These are phyloP conservation scores for Fusarium mexicanum DNA, from an alignment of 2,329 filamentous ascomycete genomes.

Conservation along the genomic window DNA sequence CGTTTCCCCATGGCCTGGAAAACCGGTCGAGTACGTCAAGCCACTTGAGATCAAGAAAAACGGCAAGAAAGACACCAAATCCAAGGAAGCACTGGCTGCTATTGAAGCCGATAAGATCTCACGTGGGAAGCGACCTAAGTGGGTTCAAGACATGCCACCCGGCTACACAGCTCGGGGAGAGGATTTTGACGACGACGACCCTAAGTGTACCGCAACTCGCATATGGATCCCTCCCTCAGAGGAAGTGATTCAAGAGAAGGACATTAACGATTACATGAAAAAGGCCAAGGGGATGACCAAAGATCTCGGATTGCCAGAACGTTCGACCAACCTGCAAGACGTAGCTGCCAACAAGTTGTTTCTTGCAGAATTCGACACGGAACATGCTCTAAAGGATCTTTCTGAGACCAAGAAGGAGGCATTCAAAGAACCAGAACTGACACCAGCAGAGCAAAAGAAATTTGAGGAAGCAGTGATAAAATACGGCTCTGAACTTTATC, in stretches of 20 bases:
- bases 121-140: conserved; percentile 86
- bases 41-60: conserved; percentile 85
- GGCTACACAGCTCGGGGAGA: conserved; percentile 89
- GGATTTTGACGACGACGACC: conserved; percentile 76
- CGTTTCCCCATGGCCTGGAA: conserved; percentile 85
- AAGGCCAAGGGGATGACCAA: conserved; percentile 72
- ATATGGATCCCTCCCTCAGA: conserved; percentile 80
- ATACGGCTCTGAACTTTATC: conserved; percentile 88
- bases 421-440: conserved; percentile 87
- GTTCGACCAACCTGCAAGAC: conserved; percentile 88
- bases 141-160: conserved; percentile 89
- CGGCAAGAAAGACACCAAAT: conserved; percentile 80
- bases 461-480: conserved; percentile 93
- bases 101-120: conserved; percentile 84
- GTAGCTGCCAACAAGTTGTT: conserved; percentile 81
- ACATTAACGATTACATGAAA: conserved; percentile 81
- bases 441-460: conserved; percentile 80
- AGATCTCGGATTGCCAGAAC: conserved; percentile 74
- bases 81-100: conserved; percentile 81
- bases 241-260: conserved; percentile 59
- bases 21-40: conserved; percentile 89
- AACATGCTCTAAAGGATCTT: conserved; percentile 76
- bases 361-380: conserved; percentile 74
- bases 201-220: conserved; percentile 77
- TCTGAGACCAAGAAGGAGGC: conserved; percentile 73